A percentile compares a stretch with the other conserved stretches of the same genome.
These are phyloP conservation scores for Amanita polypyramis DNA, from an alignment of 768 basidiomycete species.

Conservation along the genomic window DNA sequence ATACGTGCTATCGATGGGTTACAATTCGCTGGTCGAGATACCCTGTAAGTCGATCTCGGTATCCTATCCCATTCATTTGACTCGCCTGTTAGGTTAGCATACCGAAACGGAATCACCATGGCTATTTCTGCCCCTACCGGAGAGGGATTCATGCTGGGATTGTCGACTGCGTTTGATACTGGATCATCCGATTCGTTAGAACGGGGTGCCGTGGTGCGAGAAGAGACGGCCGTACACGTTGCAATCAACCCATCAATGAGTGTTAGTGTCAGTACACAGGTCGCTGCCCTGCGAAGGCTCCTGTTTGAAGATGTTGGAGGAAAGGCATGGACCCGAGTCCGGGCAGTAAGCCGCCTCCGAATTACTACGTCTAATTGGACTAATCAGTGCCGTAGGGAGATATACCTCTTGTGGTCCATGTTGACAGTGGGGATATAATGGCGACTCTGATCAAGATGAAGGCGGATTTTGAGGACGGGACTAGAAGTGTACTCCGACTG, in stretches of 20 bases:
- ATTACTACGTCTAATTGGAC: conserved; percentile 10
- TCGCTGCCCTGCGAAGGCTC: conserved; percentile 41
- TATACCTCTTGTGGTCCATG: conserved; percentile 54
- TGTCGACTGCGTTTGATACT: conserved; percentile 52
- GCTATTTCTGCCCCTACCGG: conserved; percentile 53
- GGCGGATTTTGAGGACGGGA: conserved; percentile 32
- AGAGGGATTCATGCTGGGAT: conserved; percentile 46
- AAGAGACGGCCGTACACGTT: conserved; percentile 58
- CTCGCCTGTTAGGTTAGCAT: conserved; percentile 44
- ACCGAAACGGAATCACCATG: conserved; percentile 63
- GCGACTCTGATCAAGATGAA: conserved; percentile 57
- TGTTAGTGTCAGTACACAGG: conserved; percentile 52
- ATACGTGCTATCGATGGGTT: conserved; percentile 17
- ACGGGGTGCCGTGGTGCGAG: conserved; percentile 52
- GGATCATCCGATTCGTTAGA: conserved; percentile 51
- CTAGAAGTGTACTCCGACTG: conserved; percentile 23
- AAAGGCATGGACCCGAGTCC: conserved; percentile 25
- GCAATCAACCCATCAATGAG: conserved; percentile 23
- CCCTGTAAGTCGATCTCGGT: conserved; percentile 28
- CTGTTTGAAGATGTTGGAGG: conserved; percentile 17
- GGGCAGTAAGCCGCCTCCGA: conserved; percentile 16
- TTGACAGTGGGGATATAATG: conserved; percentile 69
- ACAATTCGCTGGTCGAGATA: conserved; percentile 40
- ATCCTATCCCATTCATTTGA: not conserved
- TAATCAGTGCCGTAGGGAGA: conserved; percentile 30